Base-by-base conservation (phyloP, 257 asterid species). In the Jacaranda mimosifolia region DNA sequence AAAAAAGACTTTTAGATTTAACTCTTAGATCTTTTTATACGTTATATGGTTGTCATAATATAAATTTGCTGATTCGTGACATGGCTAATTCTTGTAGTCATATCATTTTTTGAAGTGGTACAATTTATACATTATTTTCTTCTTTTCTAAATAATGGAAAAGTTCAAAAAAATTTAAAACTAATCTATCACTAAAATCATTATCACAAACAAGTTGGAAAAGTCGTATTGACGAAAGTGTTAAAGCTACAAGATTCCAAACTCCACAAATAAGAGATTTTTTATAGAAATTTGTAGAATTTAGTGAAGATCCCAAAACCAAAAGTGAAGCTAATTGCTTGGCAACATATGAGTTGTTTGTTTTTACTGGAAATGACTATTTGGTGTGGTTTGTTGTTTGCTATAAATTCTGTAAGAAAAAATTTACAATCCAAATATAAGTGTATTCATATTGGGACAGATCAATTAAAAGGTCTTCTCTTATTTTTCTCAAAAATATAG, bases 61-160 rank as follows among this genome's bases (percentile, higher is more conserved):
- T n/a, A n/a, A n/a, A n/a, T n/a, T n/a, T n/a, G n/a, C n/a, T n/a
- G n/a, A n/a, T n/a, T n/a, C n/a, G n/a, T n/a, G n/a, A n/a, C n/a
- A n/a, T n/a, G n/a, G n/a, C n/a, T n/a, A n/a, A n/a, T n/a, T n/a
- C n/a, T n/a, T n/a, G n/a, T n/a, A n/a, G n/a, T n/a, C n/a, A n/a
- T 63, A 36, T 26, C 32, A 8, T 65, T 73, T 72, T 79, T 79
- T 64, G 75, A 75, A 63, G 49, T 63, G 2, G 14, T 72, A 0
- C 79, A 79, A 52, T 72, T 2, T 79, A 79, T 63, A 51, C 67
- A 3, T 6, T 73, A 11, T 63, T 76, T 79, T 42, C 69, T 7
- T 52, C 57, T 38, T 79, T 69, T 6, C 83, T 13, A 64, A 64
- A 46, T 13, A 70, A 19, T 72, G 74, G 62, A 21, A 78, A 10